Evolutionary conservation across 345 rosid genomes (phyloP).

Genomic region (Hibiscus mutabilis): DNA sequence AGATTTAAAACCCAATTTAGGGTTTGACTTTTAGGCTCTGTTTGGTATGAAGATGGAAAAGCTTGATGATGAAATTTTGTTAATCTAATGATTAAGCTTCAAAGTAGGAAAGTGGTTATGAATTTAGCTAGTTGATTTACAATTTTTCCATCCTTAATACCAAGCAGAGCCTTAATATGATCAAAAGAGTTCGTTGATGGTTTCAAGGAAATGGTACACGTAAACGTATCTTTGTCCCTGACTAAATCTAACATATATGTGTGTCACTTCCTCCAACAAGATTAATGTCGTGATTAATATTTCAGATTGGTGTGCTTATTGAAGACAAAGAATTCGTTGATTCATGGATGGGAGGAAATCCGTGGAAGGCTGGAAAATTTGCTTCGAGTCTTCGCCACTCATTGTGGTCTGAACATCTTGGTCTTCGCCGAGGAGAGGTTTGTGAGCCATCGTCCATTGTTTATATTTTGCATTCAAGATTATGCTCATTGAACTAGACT

Average conservation of each 20-base stretch:
- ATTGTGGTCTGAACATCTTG: constrained; percentile 97
- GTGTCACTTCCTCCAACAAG: not conserved
- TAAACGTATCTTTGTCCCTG: not conserved
- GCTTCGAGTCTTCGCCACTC: constrained; percentile 79
- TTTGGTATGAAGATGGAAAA: not conserved
- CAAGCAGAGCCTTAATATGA: not conserved
- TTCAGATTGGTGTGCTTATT: constrained; percentile 81
- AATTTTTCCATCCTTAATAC: no score
- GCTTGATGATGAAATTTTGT: no score
- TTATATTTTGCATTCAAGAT: not conserved
- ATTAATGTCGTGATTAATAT: constrained; percentile 11
- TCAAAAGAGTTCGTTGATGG: not conserved
- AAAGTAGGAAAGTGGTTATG: no score
- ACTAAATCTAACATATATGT: not conserved
- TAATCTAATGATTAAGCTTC: no score
- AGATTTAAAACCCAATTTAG: not conserved
- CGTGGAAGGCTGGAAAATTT: constrained; percentile 96
- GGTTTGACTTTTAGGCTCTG: not conserved
- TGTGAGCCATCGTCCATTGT: constrained; percentile 11
- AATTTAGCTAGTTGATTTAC: no score
- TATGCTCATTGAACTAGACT: not conserved
- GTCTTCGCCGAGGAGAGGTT: constrained; percentile 71
- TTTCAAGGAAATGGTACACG: not conserved
- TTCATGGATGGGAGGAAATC: constrained; percentile 86
- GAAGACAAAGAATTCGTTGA: constrained; percentile 86